Base-by-base conservation (phyloP, 441 rosid genomes). In the Populus hybrid region DNA sequence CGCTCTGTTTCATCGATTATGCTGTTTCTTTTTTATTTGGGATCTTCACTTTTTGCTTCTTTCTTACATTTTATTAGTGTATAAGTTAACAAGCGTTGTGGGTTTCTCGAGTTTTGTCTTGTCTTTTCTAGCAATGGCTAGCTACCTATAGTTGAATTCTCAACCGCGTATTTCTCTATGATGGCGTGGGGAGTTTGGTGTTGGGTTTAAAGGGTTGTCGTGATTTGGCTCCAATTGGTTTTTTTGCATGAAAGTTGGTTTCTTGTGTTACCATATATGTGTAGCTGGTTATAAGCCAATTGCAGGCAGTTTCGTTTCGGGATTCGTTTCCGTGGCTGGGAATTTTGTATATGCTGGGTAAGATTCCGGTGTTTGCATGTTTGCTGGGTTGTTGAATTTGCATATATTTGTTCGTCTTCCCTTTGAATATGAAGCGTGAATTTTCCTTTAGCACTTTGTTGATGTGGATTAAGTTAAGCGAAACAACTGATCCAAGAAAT, bases 1-100 rank as follows among this genome's bases (percentile, higher is more conserved):
- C 67, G 36, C 74, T 11, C n/a, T 57, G 57, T n/a, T 40, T 42
- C 14, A 26, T 72, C 67, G 42, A 34, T 40, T 67, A 74, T 40
- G 78, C 63, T 36, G 64, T 10, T 40, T 36, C 50, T 76, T 30
- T 67, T 77, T 69, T 8, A 74, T 77, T 75, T 57, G 76, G 73
- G 76, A 73, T 81, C 76, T 75, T 30, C 81, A 71, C 32, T 78
- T 67, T 74, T 78, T 64, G 23, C 24, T 72, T 32, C n/a, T 50
- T 71, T 57, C 26, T 21, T 78, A 20, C 67, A 54, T 73, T 69
- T 36, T 42, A 40, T 26, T 20, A 69, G 64, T 20, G 21, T 18
- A 32, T 24, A 21, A 18, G 34, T 16, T 20, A 35, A 46, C 72
- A 63, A 61, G 54, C 40, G 32, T n/a, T 70, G 40, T 40, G 69